phyloP scores from a whole-genome alignment of 2,329 filamentous ascomycete genomes.

The Penicillium sp. region DNA sequence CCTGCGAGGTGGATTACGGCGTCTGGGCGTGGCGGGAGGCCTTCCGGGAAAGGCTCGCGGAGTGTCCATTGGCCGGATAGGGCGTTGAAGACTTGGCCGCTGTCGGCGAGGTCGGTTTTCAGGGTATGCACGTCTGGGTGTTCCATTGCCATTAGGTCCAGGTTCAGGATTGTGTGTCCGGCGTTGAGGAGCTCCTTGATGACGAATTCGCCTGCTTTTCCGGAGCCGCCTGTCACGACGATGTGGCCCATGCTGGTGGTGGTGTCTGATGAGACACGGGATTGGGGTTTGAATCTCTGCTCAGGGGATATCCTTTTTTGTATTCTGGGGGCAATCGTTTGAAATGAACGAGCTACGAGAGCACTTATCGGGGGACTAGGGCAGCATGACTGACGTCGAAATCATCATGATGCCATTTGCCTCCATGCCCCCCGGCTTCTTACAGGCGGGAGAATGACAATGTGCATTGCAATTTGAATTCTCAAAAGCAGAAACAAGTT shows the following conservation, averaged over 20 bases:
- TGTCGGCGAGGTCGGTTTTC: conserved; percentile 57
- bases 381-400: conserved; percentile 8
- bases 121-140: conserved; percentile 50
- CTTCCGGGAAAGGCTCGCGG: conserved; percentile 35
- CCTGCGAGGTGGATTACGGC: conserved; percentile 63
- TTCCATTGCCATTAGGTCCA: conserved; percentile 52
- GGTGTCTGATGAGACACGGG: neutral
- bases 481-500: neutral
- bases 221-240: conserved; percentile 57
- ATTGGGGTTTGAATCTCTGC: neutral
- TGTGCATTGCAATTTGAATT: neutral
- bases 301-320: neutral
- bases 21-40: conserved; percentile 51
- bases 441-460: neutral
- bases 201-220: conserved; percentile 56
- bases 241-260: conserved; percentile 51
- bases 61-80: conserved; percentile 58
- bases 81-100: conserved; percentile 58
- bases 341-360: neutral
- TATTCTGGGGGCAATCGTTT: neutral
- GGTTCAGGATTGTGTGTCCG: conserved; percentile 56
- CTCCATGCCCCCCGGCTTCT: neutral
- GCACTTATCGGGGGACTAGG: neutral
- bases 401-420: conserved; percentile 25
- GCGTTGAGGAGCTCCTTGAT: conserved; percentile 53